These are phyloP conservation scores for Colletotrichum tropicicola DNA, from an alignment of 2,329 filamentous ascomycete genomes.

Conservation along the genomic window DNA sequence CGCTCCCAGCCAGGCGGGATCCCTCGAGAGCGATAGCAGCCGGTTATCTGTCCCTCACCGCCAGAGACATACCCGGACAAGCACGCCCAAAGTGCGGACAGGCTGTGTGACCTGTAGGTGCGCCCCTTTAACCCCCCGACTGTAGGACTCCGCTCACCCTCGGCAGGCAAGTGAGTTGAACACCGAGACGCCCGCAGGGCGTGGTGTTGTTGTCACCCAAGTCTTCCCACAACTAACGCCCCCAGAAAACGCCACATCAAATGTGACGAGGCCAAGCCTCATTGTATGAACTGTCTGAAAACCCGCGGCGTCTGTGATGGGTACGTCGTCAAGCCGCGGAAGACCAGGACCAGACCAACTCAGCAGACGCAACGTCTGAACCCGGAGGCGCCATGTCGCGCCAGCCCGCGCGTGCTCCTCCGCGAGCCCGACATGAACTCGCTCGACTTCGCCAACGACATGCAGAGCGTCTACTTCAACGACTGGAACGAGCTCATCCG, in stretches of 20 bases:
- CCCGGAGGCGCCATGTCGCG: neutral
- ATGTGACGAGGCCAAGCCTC: slow-evolving; percentile 51
- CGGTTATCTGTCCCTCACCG: slow-evolving; percentile 2
- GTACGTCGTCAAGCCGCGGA: slow-evolving; percentile 26
- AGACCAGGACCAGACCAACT: neutral
- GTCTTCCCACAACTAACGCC: neutral
- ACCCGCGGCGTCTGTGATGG: slow-evolving; percentile 31
- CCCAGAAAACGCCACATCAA: slow-evolving; percentile 47
- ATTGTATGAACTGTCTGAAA: slow-evolving; percentile 48
- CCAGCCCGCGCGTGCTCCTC: neutral
- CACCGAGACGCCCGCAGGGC: neutral
- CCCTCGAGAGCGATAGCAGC: slow-evolving; percentile 5
- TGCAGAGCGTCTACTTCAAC: slow-evolving; percentile 29
- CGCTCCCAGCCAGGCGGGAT: slow-evolving; percentile 2
- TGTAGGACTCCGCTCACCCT: neutral
- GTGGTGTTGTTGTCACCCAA: neutral
- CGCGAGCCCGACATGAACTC: slow-evolving; percentile 27
- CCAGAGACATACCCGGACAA: slow-evolving; percentile 28
- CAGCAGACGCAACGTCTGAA: neutral
- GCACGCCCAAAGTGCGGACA: slow-evolving; percentile 31
- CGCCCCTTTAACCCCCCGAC: neutral
- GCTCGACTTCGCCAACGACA: slow-evolving; percentile 26
- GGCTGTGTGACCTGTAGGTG: slow-evolving; percentile 32
- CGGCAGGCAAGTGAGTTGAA: slow-evolving; percentile 27
- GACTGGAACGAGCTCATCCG: slow-evolving; percentile 28